Base-by-base conservation (phyloP, 2,329 filamentous ascomycete species). In the Aspergillus transmontanensis region DNA sequence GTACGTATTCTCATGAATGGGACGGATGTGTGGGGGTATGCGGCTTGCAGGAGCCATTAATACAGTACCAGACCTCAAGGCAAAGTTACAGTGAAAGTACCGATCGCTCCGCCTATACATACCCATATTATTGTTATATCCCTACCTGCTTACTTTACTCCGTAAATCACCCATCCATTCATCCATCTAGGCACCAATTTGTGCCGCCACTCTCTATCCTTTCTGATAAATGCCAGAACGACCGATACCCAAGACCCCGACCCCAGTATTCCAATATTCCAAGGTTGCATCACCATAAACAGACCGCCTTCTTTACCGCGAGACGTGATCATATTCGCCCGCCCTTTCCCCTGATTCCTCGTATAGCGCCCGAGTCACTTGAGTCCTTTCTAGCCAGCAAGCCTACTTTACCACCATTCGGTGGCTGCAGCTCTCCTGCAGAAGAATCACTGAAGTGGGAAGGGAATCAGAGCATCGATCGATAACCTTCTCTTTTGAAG, bases 381-480 rank as follows among this genome's bases (percentile, higher is more conserved):
- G 14, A 30, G 26, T 45, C 26, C 36, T 54, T 43, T 62, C 28
- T 26, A 62, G 56, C 54, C 23, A 32, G 51, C 55, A 55, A 54
- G 36, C 26, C 23, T 30, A 55, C 50, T 34, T 60, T 61, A 58
- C 62, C 62, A 65, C 62, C 66, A 26, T 58, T 58, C 28, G 62
- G 66, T 68, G 64, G 64, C 62, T 65, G 64, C 58, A 59, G 60
- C 50, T 50, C 16, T 56, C 48, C 61, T 65, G 58, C 60, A 60
- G 53, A 50, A 45, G 32, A 53, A 46, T 62, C 51, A 28, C 43
- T 36, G 30, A 57, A 58, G 55, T 48, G 39, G 30, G 39, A 64
- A 57, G 39, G 55, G 55, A 26, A 39, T n/a, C 9, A 55, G 19
- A 55, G 34, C 16, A 39, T 7, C 6, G 16, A 39, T 30, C 12